Base-by-base conservation (phyloP, 2,329 filamentous ascomycete species). In the Beauveria rudraprayagi region DNA sequence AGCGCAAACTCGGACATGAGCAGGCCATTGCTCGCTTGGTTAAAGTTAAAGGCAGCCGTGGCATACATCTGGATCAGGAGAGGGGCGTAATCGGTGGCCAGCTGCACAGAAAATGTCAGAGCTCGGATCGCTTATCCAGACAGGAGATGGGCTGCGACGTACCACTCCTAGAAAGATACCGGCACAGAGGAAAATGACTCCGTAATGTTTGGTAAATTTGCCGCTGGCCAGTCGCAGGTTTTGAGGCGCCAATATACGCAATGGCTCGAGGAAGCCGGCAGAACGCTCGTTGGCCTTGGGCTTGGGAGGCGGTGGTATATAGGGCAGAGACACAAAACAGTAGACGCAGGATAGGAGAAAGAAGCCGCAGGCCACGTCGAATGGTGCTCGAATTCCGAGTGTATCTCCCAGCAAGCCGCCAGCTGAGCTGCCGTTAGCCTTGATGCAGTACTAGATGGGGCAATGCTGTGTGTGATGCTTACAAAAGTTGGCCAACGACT, bases 81-180 rank as follows among this genome's bases (percentile, higher is more conserved):
- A 0, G 85, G 83, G 0, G 87, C 85, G 61, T 88, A 90, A 1
- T 85, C 86, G 0, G 87, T 89, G 0, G 87, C 86, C 1, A 89
- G 77, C 68, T 80, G 60, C 26, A 30, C 19, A 22, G 16, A n/a
- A 7, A 17, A 30, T 30, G 28, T 43, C 11, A 58, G 37, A 6
- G 10, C 37, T 19, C 11, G 34, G 34, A 14, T 37, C 11, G 51
- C 6, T n/a, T 17, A n/a, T 41, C 2, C 22, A 3, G 9, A 8
- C 14, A 26, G 4, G 16, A 28, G 26, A 9, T 9, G 16, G 3
- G 16, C n/a, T 41, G 8, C 2, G 46, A 75, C 78, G 67, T 69
- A 82, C 79, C 0, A 90, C 85, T 0, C 83, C 86, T 0, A 88
- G 72, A 62, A 89, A 90, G 2, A 88, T 85, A 1, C 87, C 87